Conservation (phyloP, 371 early-diverging fungal species). For the Mucor piriformis region DNA sequence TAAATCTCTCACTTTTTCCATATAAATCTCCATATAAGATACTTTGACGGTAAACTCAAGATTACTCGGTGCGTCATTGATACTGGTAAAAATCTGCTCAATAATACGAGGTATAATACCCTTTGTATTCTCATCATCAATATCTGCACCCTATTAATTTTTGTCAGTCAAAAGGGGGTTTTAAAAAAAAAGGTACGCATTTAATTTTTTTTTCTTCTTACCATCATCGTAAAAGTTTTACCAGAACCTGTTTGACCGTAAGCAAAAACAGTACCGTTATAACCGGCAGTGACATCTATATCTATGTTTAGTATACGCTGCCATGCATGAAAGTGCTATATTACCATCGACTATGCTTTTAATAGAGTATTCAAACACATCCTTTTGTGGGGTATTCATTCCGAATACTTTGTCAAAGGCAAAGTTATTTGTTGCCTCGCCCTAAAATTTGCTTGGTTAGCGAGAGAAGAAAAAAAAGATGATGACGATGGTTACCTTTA, state of each 20-base stretch:
- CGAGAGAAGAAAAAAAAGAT: not conserved
- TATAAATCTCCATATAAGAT: conserved; percentile 99
- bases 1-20: conserved; percentile 98
- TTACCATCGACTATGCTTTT: conserved; percentile 90
- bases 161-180: too few species aligned
- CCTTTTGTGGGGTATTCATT: conserved; percentile 77
- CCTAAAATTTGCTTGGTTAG: conserved; percentile 48
- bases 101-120: conserved; percentile 95
- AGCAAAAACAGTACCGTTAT: conserved; percentile 99
- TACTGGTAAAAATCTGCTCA: conserved; percentile 88
- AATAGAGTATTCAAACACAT: conserved; percentile 89
- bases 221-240: conserved; percentile 99
- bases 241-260: conserved; percentile 99
- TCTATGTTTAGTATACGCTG: not conserved
- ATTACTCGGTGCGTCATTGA: conserved; percentile 82
- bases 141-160: conserved; percentile 85
- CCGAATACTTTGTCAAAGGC: conserved; percentile 93
- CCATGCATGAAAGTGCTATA: not conserved
- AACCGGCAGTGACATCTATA: conserved; percentile 76
- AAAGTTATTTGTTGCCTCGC: conserved; percentile 81
- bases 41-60: conserved; percentile 93
- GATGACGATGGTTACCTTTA: conserved; percentile 54
- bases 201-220: conserved; percentile 5
- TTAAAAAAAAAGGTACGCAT: conserved; percentile 42
- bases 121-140: conserved; percentile 85